Evolutionary conservation across 2,329 filamentous ascomycete genomes (phyloP), one percentile per base, ranked within the genome.

Genomic region (Aspergillus felis): DNA sequence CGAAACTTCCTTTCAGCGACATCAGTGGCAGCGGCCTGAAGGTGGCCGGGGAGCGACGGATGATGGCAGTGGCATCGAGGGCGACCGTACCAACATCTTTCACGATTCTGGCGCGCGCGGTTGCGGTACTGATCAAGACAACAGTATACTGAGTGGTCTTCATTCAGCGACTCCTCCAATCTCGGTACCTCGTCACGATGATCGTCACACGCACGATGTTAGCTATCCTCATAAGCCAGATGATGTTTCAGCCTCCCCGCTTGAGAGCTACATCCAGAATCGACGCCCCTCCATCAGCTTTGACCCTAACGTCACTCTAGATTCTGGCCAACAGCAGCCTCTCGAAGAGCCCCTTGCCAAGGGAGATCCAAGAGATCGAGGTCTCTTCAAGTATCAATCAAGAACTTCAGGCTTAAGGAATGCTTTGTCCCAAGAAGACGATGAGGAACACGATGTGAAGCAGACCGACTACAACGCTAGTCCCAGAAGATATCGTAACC

Each of bases 111-210:
- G 59, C 63, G 67, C 67, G 65, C 68, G 59, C 52, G 62, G 66
- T 67, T 66, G 66, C 65, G 70, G 68, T 69, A 70, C 72, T 70
- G 71, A 76, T 72, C 66, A 73, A 68, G 72, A 74, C 63, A 68
- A 62, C 66, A 72, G 70, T 70, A 66, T 71, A 53, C 66, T 75
- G 62, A 74, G 62, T 61, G 71, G 72, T 60, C 64, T 75, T 53
- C 73, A 76, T 68, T 75, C 73, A 60, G 71, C 68, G 49, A 78
- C 76, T 42, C 74, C 75, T 58, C 76, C 76, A 32, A 77, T 79
- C 53, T 71, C 73, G 51, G 78, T 79, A n/a, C 77, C 77, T 49
- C 72, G 74, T 55, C 60, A 68, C 51, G 71, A 73, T 61, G 72
- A 76, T 22, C 66, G 66, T 42, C 61, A 63, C 20, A 25, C 59